These are phyloP conservation scores for Dryas drummondii DNA, from an alignment of 306 rosid species.

Conservation along the genomic window DNA sequence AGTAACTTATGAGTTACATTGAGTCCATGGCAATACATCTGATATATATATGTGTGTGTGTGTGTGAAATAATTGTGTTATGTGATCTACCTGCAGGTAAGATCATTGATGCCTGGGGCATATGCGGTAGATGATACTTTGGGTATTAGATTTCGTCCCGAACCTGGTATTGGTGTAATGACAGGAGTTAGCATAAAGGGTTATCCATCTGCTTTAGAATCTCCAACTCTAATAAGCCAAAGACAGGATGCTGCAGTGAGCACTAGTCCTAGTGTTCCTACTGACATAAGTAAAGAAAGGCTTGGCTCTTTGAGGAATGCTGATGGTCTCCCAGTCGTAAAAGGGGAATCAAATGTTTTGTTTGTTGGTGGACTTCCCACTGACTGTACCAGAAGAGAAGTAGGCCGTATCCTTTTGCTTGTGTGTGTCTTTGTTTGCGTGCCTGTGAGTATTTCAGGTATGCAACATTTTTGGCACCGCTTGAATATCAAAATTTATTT, in stretches of 20 bases:
- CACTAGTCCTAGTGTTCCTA: constrained; percentile 35
- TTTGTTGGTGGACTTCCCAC: constrained; percentile 73
- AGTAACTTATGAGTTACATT: background rate
- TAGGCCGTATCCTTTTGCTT: constrained; percentile 76
- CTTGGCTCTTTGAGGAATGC: constrained; percentile 34
- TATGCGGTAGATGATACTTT: constrained; percentile 40
- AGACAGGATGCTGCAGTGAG: constrained; percentile 37
- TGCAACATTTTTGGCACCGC: background rate
- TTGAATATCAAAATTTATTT: too few species aligned
- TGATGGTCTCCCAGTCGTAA: constrained; percentile 29
- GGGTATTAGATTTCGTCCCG: constrained; percentile 39
- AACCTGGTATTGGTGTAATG: constrained; percentile 31
- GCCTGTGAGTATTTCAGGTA: constrained; percentile 3
- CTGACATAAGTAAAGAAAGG: constrained; percentile 39
- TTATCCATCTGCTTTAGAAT: constrained; percentile 40
- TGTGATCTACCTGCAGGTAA: constrained; percentile 39
- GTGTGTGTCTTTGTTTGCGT: background rate
- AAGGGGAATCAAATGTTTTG: constrained; percentile 60
- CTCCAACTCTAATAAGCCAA: constrained; percentile 24
- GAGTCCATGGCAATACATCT: background rate
- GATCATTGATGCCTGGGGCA: constrained; percentile 32
- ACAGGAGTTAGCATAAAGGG: constrained; percentile 28
- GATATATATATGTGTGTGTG: background rate
- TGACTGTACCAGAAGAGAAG: constrained; percentile 89
- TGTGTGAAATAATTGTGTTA: constrained; percentile 1